These are phyloP conservation scores for Cryptococcus maquisensis DNA, from an alignment of 1,284 basidiomycete genomes.

Conservation along the genomic window DNA sequence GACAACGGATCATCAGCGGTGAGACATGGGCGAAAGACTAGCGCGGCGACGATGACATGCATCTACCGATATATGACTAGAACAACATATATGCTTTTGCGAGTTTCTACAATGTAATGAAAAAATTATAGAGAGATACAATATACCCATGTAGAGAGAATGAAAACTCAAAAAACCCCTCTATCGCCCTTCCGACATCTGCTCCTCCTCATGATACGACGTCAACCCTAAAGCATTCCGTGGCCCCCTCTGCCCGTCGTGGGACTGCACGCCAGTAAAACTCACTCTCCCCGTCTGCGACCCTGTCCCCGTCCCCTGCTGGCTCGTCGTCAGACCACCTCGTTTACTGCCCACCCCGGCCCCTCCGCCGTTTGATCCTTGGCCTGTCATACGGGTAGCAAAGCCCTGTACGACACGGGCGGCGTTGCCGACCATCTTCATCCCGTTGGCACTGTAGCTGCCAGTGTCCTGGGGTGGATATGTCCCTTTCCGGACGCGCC, in stretches of 20 bases:
- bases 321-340: too few species aligned
- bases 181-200: too few species aligned
- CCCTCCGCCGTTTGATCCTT: background rate
- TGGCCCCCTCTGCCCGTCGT: too few species aligned
- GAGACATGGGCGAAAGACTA: conserved; percentile 7
- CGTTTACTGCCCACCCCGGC: too few species aligned
- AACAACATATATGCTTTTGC: background rate
- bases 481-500: conserved; percentile 13
- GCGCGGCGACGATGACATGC: background rate
- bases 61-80: too few species aligned
- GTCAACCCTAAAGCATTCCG: too few species aligned
- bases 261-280: too few species aligned
- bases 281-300: too few species aligned
- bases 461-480: conserved; percentile 4
- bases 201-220: too few species aligned
- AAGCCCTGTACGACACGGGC: background rate
- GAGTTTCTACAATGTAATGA: background rate
- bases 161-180: background rate
- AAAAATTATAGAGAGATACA: background rate
- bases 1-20: conserved; percentile 8
- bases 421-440: background rate
- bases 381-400: background rate
- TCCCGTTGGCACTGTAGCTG: background rate
- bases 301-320: too few species aligned
- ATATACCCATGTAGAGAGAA: background rate